Evolutionary conservation across 1,284 basidiomycete species (phyloP).

Genomic region (Puccinia triticina): DNA sequence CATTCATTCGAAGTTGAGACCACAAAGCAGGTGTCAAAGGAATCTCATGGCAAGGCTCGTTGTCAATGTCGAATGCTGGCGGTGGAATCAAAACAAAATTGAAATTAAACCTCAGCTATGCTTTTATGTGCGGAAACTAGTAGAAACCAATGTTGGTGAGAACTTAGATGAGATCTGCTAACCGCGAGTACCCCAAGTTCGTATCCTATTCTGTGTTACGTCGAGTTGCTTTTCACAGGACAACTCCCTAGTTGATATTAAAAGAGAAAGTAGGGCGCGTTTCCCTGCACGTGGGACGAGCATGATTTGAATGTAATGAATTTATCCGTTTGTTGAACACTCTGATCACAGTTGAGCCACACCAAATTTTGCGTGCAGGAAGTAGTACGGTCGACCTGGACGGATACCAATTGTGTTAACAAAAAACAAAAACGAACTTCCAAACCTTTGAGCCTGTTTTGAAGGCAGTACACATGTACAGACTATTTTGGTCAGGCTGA

Average conservation of each 20-base stretch:
- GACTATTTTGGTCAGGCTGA: too few relatives aligned
- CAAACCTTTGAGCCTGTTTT: too few relatives aligned
- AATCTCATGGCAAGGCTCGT: constrained; percentile 27
- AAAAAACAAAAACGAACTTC: too few relatives aligned
- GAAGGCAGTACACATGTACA: too few relatives aligned
- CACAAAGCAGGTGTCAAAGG: constrained; percentile 31
- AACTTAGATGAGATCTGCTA: not conserved
- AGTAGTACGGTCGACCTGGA: too few relatives aligned
- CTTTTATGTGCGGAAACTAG: not conserved
- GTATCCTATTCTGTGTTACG: not conserved
- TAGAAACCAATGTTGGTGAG: not conserved
- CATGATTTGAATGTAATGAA: not conserved
- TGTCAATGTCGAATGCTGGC: constrained; percentile 3
- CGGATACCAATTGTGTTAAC: too few relatives aligned
- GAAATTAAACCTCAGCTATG: not conserved
- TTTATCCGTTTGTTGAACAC: not conserved
- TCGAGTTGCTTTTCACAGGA: not conserved
- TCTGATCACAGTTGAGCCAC: not conserved
- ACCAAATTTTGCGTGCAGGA: not conserved
- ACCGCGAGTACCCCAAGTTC: not conserved
- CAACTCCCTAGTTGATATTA: not conserved
- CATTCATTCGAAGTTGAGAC: constrained; percentile 41
- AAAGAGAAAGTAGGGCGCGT: not conserved
- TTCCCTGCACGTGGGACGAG: not conserved
- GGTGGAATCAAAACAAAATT: not conserved